Percentiles rank a stretch among this genome's conserved stretches.
These are phyloP conservation scores for Toxoplasma gondii DNA, from an alignment of 169 alveolate genomes.

Conservation along the genomic window DNA sequence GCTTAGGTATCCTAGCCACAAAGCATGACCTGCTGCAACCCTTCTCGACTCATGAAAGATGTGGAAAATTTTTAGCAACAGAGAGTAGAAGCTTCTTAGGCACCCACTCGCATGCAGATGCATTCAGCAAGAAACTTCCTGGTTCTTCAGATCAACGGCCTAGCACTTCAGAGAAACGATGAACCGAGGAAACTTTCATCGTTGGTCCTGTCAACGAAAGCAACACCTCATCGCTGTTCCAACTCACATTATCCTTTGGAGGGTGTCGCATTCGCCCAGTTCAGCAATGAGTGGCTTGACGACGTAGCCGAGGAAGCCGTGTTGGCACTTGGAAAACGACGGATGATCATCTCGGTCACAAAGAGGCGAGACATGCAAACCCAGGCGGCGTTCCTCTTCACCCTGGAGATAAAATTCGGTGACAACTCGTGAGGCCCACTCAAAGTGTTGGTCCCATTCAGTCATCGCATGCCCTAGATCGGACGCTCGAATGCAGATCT, in stretches of 20 bases:
- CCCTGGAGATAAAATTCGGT: slow-evolving; percentile 76
- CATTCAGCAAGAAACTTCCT: too few relatives aligned
- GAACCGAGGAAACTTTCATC: too few relatives aligned
- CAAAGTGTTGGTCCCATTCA: slow-evolving; percentile 74
- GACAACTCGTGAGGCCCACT: slow-evolving; percentile 77
- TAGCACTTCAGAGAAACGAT: too few relatives aligned
- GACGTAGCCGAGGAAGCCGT: slow-evolving; percentile 83
- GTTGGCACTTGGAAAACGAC: slow-evolving; percentile 83
- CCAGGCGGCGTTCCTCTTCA: slow-evolving; percentile 75
- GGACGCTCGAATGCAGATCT: slow-evolving; percentile 79
- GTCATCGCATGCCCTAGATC: slow-evolving; percentile 82
- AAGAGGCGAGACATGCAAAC: slow-evolving; percentile 84
- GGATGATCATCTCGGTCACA: slow-evolving; percentile 88
- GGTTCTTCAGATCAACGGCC: too few relatives aligned
- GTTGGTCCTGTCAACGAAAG: too few relatives aligned
- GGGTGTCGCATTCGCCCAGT: neutral
- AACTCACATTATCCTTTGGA: neutral
- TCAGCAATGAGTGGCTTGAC: slow-evolving; percentile 79
- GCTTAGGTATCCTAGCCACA: too few relatives aligned
- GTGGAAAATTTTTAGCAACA: too few relatives aligned
- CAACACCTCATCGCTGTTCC: neutral
- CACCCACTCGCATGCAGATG: too few relatives aligned
- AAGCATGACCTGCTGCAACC: too few relatives aligned
- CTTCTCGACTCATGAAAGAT: too few relatives aligned
- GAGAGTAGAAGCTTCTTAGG: too few relatives aligned